Base-by-base conservation (phyloP, 352 stramenopile species). In the Globisporangium takayamanum region DNA sequence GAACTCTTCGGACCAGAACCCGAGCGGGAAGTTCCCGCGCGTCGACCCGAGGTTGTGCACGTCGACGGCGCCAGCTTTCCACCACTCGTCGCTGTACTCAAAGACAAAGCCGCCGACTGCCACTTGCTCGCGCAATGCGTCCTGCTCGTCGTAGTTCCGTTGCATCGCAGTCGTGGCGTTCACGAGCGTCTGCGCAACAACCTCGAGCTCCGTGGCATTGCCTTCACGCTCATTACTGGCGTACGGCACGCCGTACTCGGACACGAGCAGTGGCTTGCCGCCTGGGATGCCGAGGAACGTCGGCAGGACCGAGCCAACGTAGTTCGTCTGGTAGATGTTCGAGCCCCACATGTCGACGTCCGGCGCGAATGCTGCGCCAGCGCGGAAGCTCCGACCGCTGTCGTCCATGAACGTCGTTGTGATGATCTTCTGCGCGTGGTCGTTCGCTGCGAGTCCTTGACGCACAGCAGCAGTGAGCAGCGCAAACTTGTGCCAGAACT, bases 31-130 rank as follows among this genome's bases (percentile, higher is more conserved):
- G 0, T 67, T 66, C 14, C 64, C 50, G 65, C 81, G 84, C 52
- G 66, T 63, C 18, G 74, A 67, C 14, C 68, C 53, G 1, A 80
- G 53, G 60, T 89, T 78, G 66, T 89, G 79, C 39, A 74, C 60
- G 46, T 76, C 60, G 28, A 66, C 65, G 25, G 76, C 69, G 10
- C 79, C 79, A 3, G 75, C 56, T 45, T 89, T 89, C 78, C 80
- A 88, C 80, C 80, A 89, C 48, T 89, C 79, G 62, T 89, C 79
- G 59, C 74, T 83, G 76, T 86, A 89, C 63, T 89, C 79, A 50
- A 89, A 89, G 11, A 89, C 67, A 26, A 89, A 89, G 0, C 76
- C 79, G n/a, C 78, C 76, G 5, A 88, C 76, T 7, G 84, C 52
- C 7, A 79, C 60, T 26, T 88, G 78, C 45, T 88, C 72, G 3